A percentile compares a stretch with the other conserved stretches of the same genome.
phyloP scores from a whole-genome alignment of 345 rosid species.

The sweet orange (Citrus sinensis) region DVS_A1.0 CM039166.1:2879501-2880000 shows the following conservation, averaged over 20 bases:
- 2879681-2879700: too few relatives aligned
- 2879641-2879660: neutral
- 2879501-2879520: conserved; percentile 41
- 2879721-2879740: conserved; percentile 50
- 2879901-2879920: neutral
- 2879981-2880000: conserved; percentile 61
- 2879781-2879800: conserved; percentile 30
- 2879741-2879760: conserved; percentile 55
- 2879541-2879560: conserved; percentile 49
- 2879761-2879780: conserved; percentile 31
- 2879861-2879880: conserved; percentile 44
- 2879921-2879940: neutral
- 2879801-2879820: conserved; percentile 43
- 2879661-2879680: neutral
- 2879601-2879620: conserved; percentile 27
- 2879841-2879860: conserved; percentile 55
- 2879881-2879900: conserved; percentile 50
- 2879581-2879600: conserved; percentile 44
- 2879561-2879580: conserved; percentile 55
- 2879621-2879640: neutral
- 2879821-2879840: conserved; percentile 54
- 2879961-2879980: neutral
- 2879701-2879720: conserved; percentile 20
- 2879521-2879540: conserved; percentile 54
- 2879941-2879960: neutral